Evolutionary conservation across 2,329 filamentous ascomycete genomes (phyloP).

Genomic region (Colletotrichum viniferum): DNA sequence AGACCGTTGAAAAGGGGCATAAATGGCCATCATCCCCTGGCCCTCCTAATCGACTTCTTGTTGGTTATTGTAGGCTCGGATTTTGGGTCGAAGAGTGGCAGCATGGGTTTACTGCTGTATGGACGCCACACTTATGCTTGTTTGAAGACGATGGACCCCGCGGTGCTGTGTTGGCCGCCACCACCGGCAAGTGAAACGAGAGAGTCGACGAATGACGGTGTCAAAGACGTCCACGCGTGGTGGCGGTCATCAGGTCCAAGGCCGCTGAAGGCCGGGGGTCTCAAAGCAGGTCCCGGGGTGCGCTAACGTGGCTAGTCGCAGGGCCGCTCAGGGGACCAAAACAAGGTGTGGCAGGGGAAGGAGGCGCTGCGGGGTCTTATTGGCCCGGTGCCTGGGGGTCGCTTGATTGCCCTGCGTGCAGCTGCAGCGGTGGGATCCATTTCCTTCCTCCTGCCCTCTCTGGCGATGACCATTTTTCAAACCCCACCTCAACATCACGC

Average conservation of each 20-base stretch:
- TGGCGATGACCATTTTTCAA: neutral
- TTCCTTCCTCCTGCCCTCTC: neutral
- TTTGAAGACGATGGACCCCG: neutral
- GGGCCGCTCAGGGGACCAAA: neutral
- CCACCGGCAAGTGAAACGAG: conserved; percentile 3
- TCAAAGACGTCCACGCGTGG: neutral
- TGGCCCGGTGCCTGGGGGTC: neutral
- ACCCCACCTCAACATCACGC: neutral
- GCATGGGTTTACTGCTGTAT: neutral
- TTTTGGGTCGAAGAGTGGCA: neutral
- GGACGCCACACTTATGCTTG: neutral
- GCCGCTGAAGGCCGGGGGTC: neutral
- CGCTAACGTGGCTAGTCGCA: neutral
- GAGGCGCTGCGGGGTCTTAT: neutral
- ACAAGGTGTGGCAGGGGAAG: neutral
- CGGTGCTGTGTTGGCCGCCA: neutral
- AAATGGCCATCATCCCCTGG: neutral
- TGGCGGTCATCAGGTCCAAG: conserved; percentile 1
- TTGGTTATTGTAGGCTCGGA: neutral
- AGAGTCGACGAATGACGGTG: conserved; percentile 6
- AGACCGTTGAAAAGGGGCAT: neutral
- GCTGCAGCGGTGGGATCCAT: neutral
- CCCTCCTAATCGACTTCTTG: neutral
- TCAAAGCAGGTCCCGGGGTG: neutral
- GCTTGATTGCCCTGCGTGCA: neutral